A percentile compares a stretch with the other conserved stretches of the same genome.
Evolutionary conservation across 371 early-diverging fungal species (phyloP).

Genomic region (Gilbertella persicaria): DNA sequence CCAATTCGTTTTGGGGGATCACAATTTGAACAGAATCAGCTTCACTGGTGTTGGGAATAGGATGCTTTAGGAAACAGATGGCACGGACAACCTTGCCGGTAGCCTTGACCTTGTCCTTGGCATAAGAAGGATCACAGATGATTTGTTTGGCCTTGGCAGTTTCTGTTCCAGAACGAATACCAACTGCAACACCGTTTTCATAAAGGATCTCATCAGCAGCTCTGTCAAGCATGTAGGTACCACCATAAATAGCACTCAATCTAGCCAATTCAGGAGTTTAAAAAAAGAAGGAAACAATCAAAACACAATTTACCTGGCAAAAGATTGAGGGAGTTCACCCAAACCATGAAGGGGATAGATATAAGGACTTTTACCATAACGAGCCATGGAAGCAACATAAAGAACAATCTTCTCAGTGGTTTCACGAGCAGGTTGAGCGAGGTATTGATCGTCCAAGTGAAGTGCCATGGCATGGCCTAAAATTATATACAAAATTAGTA

Average conservation of each 20-base stretch:
- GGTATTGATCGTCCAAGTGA: conserved; percentile 94
- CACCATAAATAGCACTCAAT: conserved; percentile 95
- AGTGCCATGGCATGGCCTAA: conserved; percentile 97
- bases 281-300: background rate
- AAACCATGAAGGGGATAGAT: conserved; percentile 99
- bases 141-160: conserved; percentile 82
- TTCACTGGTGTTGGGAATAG: conserved; percentile 89
- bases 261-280: conserved; percentile 22
- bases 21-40: conserved; percentile 94
- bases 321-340: conserved; percentile 98
- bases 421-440: conserved; percentile 84
- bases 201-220: conserved; percentile 90
- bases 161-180: conserved; percentile 89
- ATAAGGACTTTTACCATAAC: conserved; percentile 98
- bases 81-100: conserved; percentile 91
- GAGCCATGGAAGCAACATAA: conserved; percentile 95
- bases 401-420: conserved; percentile 93
- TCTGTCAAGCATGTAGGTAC: conserved; percentile 97
- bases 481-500: background rate
- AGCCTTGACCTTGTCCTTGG: conserved; percentile 73
- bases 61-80: conserved; percentile 91
- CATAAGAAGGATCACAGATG: conserved; percentile 96
- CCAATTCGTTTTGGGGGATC: conserved; percentile 95
- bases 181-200: conserved; percentile 82
- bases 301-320: conserved; percentile 11